phyloP scores from a whole-genome alignment of 2,329 filamentous ascomycete genomes.

The Colletotrichum somersetense region DNA sequence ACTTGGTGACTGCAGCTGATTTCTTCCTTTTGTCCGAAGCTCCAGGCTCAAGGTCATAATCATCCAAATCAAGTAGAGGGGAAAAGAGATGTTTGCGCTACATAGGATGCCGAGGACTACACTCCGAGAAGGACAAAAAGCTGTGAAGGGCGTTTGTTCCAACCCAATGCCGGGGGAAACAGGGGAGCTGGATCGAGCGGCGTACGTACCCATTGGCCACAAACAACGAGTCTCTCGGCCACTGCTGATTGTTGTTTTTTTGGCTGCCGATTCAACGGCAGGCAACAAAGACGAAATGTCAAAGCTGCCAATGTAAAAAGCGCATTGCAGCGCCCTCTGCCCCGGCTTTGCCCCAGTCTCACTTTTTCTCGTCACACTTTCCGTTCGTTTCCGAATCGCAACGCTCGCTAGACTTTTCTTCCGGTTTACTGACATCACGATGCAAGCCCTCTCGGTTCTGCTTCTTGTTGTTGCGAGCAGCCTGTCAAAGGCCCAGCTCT shows the following conservation, averaged over 20 bases:
- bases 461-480: constrained; percentile 5
- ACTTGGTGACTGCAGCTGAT: background rate
- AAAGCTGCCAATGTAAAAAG: constrained; percentile 6
- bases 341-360: background rate
- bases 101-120: background rate
- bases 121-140: background rate
- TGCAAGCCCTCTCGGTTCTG: background rate
- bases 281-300: background rate
- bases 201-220: background rate
- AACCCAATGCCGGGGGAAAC: background rate
- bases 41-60: background rate
- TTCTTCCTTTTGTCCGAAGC: background rate
- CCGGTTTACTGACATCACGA: accelerated
- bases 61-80: background rate
- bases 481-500: background rate
- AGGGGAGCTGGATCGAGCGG: constrained; percentile 66
- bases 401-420: background rate
- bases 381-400: background rate
- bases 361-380: background rate
- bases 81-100: background rate
- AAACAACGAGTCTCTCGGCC: background rate
- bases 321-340: background rate
- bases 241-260: too few relatives aligned
- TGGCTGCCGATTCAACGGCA: background rate
- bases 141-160: background rate